These are phyloP conservation scores for Colletotrichum sp. DNA, from an alignment of 2,329 filamentous ascomycete genomes.

Conservation along the genomic window DNA sequence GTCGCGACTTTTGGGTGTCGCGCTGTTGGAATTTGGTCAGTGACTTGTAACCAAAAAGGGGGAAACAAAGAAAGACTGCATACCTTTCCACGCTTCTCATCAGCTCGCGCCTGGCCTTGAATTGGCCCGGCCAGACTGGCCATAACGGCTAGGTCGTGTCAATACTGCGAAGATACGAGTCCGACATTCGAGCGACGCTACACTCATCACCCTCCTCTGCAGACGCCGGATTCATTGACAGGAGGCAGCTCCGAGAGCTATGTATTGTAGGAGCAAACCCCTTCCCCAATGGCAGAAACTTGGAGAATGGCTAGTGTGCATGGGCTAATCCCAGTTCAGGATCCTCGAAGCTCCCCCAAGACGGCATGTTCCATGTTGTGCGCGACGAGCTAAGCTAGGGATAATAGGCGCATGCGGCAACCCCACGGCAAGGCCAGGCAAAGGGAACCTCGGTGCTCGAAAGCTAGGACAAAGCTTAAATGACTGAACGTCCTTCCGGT, in stretches of 20 bases:
- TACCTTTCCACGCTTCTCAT: slow-evolving; percentile 5
- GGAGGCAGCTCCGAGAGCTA: not conserved
- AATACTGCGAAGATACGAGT: not conserved
- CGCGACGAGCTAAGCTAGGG: not conserved
- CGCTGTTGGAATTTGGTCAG: not conserved
- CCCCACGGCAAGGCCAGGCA: not conserved
- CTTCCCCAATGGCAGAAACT: not conserved
- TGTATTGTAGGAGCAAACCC: not conserved
- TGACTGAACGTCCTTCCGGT: not conserved
- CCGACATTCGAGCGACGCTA: not conserved
- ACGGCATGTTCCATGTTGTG: not conserved
- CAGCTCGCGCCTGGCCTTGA: not conserved
- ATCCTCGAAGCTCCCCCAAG: not conserved
- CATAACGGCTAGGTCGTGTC: not conserved
- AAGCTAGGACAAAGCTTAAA: not conserved
- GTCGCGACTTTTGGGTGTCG: not conserved
- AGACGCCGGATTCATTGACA: accelerated
- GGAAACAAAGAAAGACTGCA: not conserved
- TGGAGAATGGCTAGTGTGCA: not conserved
- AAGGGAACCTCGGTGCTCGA: not conserved
- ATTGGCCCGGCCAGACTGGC: not conserved
- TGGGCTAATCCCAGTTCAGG: not conserved
- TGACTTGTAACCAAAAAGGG: not conserved
- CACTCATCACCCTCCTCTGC: not conserved
- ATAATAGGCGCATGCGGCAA: not conserved